Evolutionary conservation across 2,329 filamentous ascomycete species (phyloP).

Genomic region (Pseudogymnoascus sp.): DNA sequence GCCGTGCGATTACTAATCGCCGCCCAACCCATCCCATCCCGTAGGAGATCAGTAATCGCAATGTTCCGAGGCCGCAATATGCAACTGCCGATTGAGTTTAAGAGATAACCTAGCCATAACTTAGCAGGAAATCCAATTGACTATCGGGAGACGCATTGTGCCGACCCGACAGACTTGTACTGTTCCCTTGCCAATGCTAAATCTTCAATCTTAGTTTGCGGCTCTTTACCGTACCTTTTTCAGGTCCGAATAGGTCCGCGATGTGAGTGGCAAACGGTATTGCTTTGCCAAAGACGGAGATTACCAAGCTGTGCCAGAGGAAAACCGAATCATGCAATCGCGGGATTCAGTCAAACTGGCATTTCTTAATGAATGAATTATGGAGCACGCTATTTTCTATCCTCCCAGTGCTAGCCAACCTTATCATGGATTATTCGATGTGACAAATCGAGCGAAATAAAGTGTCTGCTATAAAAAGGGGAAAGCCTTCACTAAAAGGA

Average conservation of each 20-base stretch:
- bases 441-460: background rate
- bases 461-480: background rate
- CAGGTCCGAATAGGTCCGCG: background rate
- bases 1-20: background rate
- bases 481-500: background rate
- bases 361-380: too few relatives aligned
- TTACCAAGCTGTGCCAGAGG: background rate
- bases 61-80: background rate
- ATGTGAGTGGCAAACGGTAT: background rate
- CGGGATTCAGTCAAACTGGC: background rate
- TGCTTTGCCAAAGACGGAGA: background rate
- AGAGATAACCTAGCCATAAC: background rate
- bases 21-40: too few relatives aligned
- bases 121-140: background rate
- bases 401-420: background rate
- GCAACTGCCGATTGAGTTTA: background rate
- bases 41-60: background rate
- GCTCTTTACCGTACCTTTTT: background rate
- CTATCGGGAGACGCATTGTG: background rate
- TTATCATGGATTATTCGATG: background rate
- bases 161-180: too few relatives aligned
- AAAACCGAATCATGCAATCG: background rate
- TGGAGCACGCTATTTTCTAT: background rate
- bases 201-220: background rate
- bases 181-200: background rate